phyloP scores from a whole-genome alignment of 768 basidiomycete genomes.

The Dioszegia crocea region DNA sequence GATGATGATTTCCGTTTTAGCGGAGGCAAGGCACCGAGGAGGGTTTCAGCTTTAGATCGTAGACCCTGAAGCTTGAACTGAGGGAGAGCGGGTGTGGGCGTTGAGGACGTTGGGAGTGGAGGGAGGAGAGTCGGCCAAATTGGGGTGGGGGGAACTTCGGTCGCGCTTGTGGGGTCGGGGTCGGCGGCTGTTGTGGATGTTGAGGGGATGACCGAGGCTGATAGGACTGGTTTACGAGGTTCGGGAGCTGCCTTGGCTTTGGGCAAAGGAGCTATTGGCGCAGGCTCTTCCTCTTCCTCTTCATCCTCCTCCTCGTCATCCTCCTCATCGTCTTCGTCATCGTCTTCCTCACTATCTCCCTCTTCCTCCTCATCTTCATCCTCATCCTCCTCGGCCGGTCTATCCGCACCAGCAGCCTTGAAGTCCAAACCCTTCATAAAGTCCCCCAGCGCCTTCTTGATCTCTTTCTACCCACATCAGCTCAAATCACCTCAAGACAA shows the following conservation, averaged over 20 bases:
- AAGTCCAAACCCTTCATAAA: conserved; percentile 49
- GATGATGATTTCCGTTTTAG: conserved; percentile 49
- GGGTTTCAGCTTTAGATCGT: conserved; percentile 29
- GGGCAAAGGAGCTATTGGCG: background rate
- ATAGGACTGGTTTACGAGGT: background rate
- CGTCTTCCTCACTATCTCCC: conserved; percentile 55
- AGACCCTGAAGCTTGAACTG: conserved; percentile 39
- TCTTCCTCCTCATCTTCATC: conserved; percentile 48
- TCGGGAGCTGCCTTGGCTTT: background rate
- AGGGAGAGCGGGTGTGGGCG: conserved; percentile 21
- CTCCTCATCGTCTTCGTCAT: conserved; percentile 35
- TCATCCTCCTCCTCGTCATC: conserved; percentile 24
- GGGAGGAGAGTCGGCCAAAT: conserved; percentile 30
- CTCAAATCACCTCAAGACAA: background rate
- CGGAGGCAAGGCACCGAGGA: conserved; percentile 22
- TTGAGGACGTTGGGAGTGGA: conserved; percentile 17
- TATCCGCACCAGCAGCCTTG: conserved; percentile 11
- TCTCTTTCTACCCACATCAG: conserved; percentile 25
- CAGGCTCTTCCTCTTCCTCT: conserved; percentile 28
- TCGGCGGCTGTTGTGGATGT: background rate
- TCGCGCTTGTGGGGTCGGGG: background rate
- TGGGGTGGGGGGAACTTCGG: conserved; percentile 22
- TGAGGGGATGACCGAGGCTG: background rate
- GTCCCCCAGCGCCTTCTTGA: conserved; percentile 40
- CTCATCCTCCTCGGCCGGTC: conserved; percentile 16